These are phyloP conservation scores for Coniella vitis DNA, from an alignment of 2,329 filamentous ascomycete species.

Conservation along the genomic window DNA sequence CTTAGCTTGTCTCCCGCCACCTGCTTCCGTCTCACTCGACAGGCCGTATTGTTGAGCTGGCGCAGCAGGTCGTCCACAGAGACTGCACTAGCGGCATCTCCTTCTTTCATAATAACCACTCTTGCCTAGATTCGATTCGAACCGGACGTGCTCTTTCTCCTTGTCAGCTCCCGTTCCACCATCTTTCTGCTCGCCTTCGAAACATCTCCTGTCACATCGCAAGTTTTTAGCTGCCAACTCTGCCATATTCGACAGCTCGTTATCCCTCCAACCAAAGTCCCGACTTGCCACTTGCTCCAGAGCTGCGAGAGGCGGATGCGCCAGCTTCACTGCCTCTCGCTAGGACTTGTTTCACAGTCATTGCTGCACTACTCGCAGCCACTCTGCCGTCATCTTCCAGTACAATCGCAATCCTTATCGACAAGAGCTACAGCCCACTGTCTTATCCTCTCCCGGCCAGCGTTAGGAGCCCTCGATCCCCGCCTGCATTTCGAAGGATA, in stretches of 20 bases:
- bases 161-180: constrained; percentile 21
- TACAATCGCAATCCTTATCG: constrained; percentile 21
- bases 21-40: neutral
- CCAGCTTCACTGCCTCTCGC: constrained; percentile 19
- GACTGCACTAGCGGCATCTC: neutral
- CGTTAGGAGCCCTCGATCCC: neutral
- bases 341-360: neutral
- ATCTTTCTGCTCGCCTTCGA: constrained; percentile 28
- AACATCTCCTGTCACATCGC: constrained; percentile 39
- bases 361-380: neutral
- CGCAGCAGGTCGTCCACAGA: neutral
- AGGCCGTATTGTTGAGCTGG: neutral
- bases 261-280: neutral
- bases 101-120: constrained; percentile 1
- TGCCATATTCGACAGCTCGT: constrained; percentile 10
- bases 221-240: constrained; percentile 31
- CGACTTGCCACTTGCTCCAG: constrained; percentile 3
- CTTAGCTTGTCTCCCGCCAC: neutral
- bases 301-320: constrained; percentile 19
- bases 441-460: neutral
- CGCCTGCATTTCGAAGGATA: constrained; percentile 13
- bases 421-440: constrained; percentile 19
- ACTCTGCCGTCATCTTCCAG: constrained; percentile 6
- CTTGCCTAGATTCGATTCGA: constrained; percentile 6
- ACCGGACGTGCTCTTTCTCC: constrained; percentile 9